phyloP scores from a whole-genome alignment of 768 basidiomycete genomes.

The Pseudohyphozyma bogoriensis region DNA sequence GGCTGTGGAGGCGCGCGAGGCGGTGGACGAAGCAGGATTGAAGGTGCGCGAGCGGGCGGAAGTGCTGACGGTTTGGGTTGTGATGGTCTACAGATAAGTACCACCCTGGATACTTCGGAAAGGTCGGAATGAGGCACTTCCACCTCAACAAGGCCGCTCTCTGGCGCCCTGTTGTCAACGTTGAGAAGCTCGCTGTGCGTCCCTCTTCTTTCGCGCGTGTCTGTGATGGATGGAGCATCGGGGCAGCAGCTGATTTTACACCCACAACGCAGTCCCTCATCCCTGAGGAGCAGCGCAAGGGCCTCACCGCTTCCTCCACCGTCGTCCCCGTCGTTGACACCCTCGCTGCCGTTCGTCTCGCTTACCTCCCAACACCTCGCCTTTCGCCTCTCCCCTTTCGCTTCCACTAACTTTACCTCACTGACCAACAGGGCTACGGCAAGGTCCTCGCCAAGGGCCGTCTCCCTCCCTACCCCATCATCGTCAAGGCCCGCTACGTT shows the following conservation, averaged over 20 bases:
- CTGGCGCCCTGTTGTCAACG: slow-evolving; percentile 95
- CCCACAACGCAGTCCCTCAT: slow-evolving; percentile 60
- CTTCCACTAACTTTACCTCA: slow-evolving; percentile 10
- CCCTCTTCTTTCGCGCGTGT: not conserved
- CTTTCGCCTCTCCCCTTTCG: slow-evolving; percentile 49
- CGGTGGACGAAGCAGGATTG: not conserved
- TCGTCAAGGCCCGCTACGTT: slow-evolving; percentile 78
- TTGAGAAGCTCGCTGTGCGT: slow-evolving; percentile 64
- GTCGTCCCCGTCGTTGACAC: slow-evolving; percentile 93
- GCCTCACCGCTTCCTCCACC: slow-evolving; percentile 59
- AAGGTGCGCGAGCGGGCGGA: not conserved
- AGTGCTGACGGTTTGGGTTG: too few species aligned
- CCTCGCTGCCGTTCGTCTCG: slow-evolving; percentile 38
- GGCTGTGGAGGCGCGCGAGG: slow-evolving; percentile 52
- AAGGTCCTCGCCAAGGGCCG: slow-evolving; percentile 94
- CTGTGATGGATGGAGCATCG: too few species aligned
- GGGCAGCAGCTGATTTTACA: too few species aligned
- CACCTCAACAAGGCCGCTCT: slow-evolving; percentile 81
- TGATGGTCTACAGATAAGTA: too few species aligned
- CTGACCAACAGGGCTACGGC: slow-evolving; percentile 64
- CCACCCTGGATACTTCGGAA: slow-evolving; percentile 15
- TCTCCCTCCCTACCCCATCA: slow-evolving; percentile 77
- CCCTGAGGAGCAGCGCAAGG: slow-evolving; percentile 70
- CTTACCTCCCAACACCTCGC: slow-evolving; percentile 68
- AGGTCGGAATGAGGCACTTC: slow-evolving; percentile 92